phyloP scores from a whole-genome alignment of 2,329 filamentous ascomycete species.

The Xylaria sp. region DNA sequence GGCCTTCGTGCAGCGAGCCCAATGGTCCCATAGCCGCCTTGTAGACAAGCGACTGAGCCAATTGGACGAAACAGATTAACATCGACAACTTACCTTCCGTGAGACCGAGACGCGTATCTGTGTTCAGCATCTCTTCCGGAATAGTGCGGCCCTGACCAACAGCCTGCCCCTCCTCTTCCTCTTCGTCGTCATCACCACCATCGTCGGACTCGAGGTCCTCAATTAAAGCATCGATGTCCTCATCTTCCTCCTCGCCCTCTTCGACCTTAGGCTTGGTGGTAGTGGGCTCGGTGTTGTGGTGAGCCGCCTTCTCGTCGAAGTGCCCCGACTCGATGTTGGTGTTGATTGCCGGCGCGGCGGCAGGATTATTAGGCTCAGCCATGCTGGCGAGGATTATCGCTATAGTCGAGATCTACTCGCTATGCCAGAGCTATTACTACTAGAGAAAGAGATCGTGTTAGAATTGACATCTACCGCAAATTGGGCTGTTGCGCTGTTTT shows the following conservation, averaged over 20 bases:
- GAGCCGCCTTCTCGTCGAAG: constrained; percentile 71
- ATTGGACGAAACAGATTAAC: constrained; percentile 41
- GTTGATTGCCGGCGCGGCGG: constrained; percentile 67
- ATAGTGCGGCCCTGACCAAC: constrained; percentile 64
- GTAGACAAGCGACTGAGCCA: constrained; percentile 57
- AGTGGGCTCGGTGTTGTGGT: constrained; percentile 50
- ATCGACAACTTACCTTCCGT: constrained; percentile 73
- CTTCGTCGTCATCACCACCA: constrained; percentile 74
- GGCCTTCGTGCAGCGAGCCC: background rate
- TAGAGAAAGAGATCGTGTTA: constrained; percentile 26
- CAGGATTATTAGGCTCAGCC: constrained; percentile 63
- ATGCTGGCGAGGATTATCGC: constrained; percentile 54
- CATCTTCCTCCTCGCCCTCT: constrained; percentile 78
- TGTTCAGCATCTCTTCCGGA: constrained; percentile 80
- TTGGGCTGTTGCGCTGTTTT: constrained; percentile 16
- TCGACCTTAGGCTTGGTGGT: constrained; percentile 56
- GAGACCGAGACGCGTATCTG: constrained; percentile 77
- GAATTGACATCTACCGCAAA: background rate
- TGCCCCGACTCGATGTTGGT: constrained; percentile 72
- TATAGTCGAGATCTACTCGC: constrained; percentile 42
- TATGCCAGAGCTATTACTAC: constrained; percentile 36
- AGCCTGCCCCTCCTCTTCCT: constrained; percentile 64
- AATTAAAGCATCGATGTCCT: constrained; percentile 87
- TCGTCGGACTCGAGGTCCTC: constrained; percentile 88
- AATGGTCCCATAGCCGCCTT: background rate